Conservation (phyloP, 2,329 filamentous ascomycete species). For the Cercospora sesami region DNA sequence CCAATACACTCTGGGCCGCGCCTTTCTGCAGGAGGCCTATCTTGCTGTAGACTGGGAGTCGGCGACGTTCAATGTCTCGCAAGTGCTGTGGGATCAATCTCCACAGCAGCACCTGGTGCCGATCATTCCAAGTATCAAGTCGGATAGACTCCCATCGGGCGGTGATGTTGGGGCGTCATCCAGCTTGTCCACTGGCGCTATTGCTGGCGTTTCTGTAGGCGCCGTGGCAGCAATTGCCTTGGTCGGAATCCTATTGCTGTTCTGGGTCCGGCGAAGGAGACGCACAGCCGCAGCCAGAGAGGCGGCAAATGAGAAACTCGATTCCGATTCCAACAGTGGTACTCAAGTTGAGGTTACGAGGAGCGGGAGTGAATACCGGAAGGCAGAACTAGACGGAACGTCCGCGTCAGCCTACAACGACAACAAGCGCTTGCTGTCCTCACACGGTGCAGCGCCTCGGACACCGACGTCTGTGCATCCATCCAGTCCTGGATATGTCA, state of each 20-base stretch:
- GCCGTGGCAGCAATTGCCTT: conserved; percentile 40
- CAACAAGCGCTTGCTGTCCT: conserved; percentile 26
- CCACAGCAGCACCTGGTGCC: conserved; percentile 32
- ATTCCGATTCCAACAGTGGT: conserved; percentile 1
- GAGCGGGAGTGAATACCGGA: conserved; percentile 42
- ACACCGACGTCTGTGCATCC: conserved; percentile 18
- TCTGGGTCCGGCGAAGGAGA: conserved; percentile 32
- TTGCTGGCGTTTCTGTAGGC: conserved; percentile 49
- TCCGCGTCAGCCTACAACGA: conserved; percentile 25
- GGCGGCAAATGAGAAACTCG: conserved; percentile 19
- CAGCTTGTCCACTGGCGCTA: conserved; percentile 40
- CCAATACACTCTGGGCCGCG: conserved; percentile 64
- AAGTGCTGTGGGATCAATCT: conserved; percentile 35
- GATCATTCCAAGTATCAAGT: conserved; percentile 25
- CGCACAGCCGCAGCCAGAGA: conserved; percentile 4
- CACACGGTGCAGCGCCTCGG: conserved; percentile 17
- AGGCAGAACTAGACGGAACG: conserved; percentile 47
- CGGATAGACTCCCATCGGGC: neutral
- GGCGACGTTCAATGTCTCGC: conserved; percentile 49
- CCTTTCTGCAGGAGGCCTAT: conserved; percentile 69
- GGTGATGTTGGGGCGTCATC: conserved; percentile 10
- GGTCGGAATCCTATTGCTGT: conserved; percentile 38
- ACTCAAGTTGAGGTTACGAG: conserved; percentile 12
- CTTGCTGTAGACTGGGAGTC: conserved; percentile 52
- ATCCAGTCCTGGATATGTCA: conserved; percentile 24